A percentile compares a stretch with the other conserved stretches of the same genome.
phyloP scores from a whole-genome alignment of 2,329 filamentous ascomycete genomes.

The Pestalotiopsis sp. region DNA sequence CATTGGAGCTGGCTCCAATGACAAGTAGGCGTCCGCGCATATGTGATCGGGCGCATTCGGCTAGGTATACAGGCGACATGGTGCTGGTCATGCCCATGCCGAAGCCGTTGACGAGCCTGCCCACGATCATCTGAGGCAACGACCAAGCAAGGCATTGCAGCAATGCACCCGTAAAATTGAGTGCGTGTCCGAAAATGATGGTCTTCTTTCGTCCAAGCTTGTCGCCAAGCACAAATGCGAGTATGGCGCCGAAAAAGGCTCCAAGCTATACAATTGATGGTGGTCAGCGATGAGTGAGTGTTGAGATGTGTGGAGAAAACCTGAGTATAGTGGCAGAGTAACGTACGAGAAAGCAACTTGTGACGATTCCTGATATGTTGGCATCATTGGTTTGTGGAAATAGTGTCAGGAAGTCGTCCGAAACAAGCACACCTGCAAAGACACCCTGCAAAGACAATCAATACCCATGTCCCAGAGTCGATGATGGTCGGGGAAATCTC shows the following conservation, averaged over 20 bases:
- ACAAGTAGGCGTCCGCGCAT: slow-evolving; percentile 28
- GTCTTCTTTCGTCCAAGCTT: slow-evolving; percentile 68
- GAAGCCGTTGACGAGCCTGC: slow-evolving; percentile 30
- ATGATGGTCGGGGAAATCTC: slow-evolving; percentile 12
- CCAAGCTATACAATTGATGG: slow-evolving; percentile 30
- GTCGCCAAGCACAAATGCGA: slow-evolving; percentile 67
- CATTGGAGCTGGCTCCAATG: slow-evolving; percentile 35
- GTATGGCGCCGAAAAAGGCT: slow-evolving; percentile 71
- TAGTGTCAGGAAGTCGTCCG: slow-evolving; percentile 37
- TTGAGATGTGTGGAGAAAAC: background rate
- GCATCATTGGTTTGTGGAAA: slow-evolving; percentile 40
- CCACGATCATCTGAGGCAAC: slow-evolving; percentile 30
- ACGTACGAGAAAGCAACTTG: slow-evolving; percentile 45
- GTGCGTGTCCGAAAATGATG: slow-evolving; percentile 60
- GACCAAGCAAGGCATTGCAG: slow-evolving; percentile 47
- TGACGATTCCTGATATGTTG: slow-evolving; percentile 45
- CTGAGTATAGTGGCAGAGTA: background rate
- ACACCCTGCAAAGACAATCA: slow-evolving; percentile 33
- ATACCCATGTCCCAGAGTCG: background rate
- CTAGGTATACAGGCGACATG: slow-evolving; percentile 30
- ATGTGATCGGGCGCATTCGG: slow-evolving; percentile 29
- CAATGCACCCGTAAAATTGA: slow-evolving; percentile 66
- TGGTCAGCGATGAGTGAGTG: background rate
- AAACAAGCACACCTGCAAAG: slow-evolving; percentile 44
- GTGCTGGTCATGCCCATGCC: slow-evolving; percentile 33